Conservation (phyloP, 2,329 filamentous ascomycete genomes). For the Calonectria pteridis region DNA sequence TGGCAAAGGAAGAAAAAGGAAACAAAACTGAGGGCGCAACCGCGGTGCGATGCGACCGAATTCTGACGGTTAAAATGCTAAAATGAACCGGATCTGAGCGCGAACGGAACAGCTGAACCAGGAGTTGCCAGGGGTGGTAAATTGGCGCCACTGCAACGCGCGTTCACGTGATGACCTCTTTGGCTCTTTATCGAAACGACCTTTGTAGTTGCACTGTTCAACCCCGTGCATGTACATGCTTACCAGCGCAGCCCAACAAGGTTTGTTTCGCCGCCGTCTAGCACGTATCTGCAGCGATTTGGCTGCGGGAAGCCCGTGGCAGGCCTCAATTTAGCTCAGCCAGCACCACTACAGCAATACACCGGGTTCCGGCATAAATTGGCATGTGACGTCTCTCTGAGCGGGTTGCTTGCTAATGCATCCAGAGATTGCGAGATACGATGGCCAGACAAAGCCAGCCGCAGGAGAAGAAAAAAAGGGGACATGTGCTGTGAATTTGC, state of each 20-base stretch:
- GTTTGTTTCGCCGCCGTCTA: neutral
- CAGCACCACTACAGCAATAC: slow-evolving; percentile 3
- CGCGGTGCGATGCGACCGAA: neutral
- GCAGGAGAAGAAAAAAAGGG: neutral
- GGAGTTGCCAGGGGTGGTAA: neutral
- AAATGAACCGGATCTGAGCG: slow-evolving; percentile 24
- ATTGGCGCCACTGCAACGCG: slow-evolving; percentile 43
- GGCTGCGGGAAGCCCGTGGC: neutral
- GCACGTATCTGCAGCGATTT: neutral
- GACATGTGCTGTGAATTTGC: slow-evolving; percentile 4
- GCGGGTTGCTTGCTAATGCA: neutral
- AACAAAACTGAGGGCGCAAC: neutral
- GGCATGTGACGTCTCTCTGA: neutral
- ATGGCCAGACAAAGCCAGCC: neutral
- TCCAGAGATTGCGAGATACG: neutral
- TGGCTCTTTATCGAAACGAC: neutral
- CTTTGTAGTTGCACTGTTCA: neutral
- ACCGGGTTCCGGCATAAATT: slow-evolving; percentile 10
- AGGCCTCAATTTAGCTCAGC: neutral
- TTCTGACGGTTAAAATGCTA: slow-evolving; percentile 32
- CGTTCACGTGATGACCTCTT: slow-evolving; percentile 42
- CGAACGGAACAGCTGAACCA: slow-evolving; percentile 16
- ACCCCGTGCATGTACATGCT: neutral
- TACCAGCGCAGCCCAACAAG: neutral
- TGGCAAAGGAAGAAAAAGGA: slow-evolving; percentile 14